These are phyloP conservation scores for Monosporozyma solicola DNA, from an alignment of 805 yeast genomes.

Conservation along the genomic window DNA sequence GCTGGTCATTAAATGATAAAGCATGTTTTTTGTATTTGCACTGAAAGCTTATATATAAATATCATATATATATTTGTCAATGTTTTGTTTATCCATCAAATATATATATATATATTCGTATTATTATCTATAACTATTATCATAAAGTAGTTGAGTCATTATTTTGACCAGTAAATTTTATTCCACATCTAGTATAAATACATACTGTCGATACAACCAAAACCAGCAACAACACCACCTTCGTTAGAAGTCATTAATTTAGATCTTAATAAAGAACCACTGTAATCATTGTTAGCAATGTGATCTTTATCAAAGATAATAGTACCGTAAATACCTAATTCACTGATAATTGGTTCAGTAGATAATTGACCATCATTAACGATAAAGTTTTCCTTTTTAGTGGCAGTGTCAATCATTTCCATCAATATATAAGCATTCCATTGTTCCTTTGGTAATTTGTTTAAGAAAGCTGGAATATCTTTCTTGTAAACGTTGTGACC, in stretches of 20 bases:
- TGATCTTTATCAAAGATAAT: constrained; percentile 62
- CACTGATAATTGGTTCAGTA: constrained; percentile 75
- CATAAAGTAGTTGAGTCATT: not conserved
- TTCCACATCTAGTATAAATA: constrained; percentile 11
- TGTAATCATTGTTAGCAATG: constrained; percentile 51
- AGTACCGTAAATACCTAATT: constrained; percentile 85
- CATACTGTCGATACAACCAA: constrained; percentile 89
- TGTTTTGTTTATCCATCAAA: not conserved
- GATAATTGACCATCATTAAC: constrained; percentile 54
- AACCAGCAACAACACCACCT: constrained; percentile 99
- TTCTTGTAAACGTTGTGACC: constrained; percentile 89
- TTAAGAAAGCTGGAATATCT: constrained; percentile 70
- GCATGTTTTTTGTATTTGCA: not conserved
- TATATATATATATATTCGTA: not conserved
- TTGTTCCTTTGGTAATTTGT: constrained; percentile 48
- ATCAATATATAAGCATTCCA: constrained; percentile 91
- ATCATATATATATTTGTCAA: not conserved
- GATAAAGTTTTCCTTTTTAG: constrained; percentile 57
- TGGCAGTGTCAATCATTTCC: constrained; percentile 78
- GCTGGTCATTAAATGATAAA: not conserved
- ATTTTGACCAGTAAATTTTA: not conserved
- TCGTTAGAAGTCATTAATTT: constrained; percentile 83
- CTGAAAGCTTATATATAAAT: not conserved
- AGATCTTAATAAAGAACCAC: constrained; percentile 84
- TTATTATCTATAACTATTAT: not conserved